A percentile compares a stretch with the other conserved stretches of the same genome.
phyloP scores from a whole-genome alignment of 768 basidiomycete species.

The Chalciporus chontae region DNA sequence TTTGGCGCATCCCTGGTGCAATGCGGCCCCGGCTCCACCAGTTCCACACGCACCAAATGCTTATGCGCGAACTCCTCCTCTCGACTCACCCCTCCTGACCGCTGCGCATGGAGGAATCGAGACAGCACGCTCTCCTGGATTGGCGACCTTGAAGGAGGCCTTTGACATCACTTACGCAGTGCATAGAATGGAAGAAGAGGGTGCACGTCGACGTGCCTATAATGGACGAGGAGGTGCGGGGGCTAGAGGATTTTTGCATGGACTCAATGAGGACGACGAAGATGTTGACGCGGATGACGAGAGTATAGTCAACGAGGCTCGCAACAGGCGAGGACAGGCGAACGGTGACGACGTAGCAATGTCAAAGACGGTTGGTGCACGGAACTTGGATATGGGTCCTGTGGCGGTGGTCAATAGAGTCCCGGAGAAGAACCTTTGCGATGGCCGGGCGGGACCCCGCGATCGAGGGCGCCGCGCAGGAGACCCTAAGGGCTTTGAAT shows the following conservation, averaged over 20 bases:
- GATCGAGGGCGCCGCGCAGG: conserved; percentile 44
- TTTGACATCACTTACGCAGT: conserved; percentile 99
- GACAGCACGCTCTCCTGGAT: conserved; percentile 79
- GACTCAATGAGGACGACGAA: conserved; percentile 94
- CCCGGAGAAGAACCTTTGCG: conserved; percentile 36
- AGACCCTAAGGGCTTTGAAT: conserved; percentile 57
- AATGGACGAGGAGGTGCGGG: conserved; percentile 79
- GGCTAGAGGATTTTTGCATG: conserved; percentile 69
- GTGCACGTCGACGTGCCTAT: conserved; percentile 78
- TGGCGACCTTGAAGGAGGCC: conserved; percentile 93
- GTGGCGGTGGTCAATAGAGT: conserved; percentile 10
- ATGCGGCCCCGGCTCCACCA: conserved; percentile 58
- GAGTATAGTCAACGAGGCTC: conserved; percentile 47
- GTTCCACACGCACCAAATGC: conserved; percentile 63
- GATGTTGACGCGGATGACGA: conserved; percentile 49
- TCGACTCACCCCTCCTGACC: conserved; percentile 90
- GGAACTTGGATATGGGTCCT: conserved; percentile 2
- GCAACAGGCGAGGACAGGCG: conserved; percentile 37
- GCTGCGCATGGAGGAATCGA: conserved; percentile 75
- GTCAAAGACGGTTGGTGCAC: conserved; percentile 12
- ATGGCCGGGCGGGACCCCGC: conserved; percentile 69
- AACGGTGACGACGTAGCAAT: conserved; percentile 5
- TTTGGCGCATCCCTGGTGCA: conserved; percentile 94
- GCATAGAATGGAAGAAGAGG: conserved; percentile 99
- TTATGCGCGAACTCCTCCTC: conserved; percentile 39